Conservation (phyloP, 495 filamentous ascomycete species). For the Talaromyces trachyspermus region DNA sequence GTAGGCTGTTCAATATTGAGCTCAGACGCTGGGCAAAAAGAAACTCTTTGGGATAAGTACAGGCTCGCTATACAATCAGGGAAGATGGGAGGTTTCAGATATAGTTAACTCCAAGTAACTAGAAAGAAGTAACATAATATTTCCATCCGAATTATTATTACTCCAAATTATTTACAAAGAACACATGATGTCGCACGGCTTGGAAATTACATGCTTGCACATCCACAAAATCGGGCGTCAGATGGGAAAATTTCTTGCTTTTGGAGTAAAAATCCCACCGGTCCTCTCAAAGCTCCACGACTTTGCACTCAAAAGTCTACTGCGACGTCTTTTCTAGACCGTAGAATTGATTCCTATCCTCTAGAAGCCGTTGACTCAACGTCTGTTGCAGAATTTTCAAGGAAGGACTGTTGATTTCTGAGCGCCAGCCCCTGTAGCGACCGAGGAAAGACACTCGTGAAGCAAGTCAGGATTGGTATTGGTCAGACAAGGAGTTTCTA, state of each 20-base stretch:
- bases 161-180: not conserved
- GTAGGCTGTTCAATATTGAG: not conserved
- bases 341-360: not conserved
- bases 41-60: not conserved
- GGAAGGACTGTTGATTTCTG: slow-evolving; percentile 7
- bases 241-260: not conserved
- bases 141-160: not conserved
- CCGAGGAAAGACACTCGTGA: slow-evolving; percentile 6
- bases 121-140: not conserved
- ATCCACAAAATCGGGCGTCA: not conserved
- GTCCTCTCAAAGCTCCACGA: not conserved
- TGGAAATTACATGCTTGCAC: not conserved
- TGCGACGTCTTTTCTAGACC: not conserved
- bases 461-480: slow-evolving; percentile 1
- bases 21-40: not conserved
- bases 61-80: not conserved
- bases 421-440: not conserved
- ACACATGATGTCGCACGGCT: not conserved
- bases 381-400: slow-evolving; percentile 2
- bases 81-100: not conserved
- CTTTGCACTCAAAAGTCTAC: slow-evolving; percentile 1
- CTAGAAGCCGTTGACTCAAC: slow-evolving; percentile 6
- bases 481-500: slow-evolving; percentile 2
- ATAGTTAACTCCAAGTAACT: not conserved
- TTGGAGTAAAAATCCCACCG: not conserved